Evolutionary conservation across 163 green algal species (phyloP), one percentile per base, ranked within the genome.

Genomic region (Scenedesmus sp.): DNA sequence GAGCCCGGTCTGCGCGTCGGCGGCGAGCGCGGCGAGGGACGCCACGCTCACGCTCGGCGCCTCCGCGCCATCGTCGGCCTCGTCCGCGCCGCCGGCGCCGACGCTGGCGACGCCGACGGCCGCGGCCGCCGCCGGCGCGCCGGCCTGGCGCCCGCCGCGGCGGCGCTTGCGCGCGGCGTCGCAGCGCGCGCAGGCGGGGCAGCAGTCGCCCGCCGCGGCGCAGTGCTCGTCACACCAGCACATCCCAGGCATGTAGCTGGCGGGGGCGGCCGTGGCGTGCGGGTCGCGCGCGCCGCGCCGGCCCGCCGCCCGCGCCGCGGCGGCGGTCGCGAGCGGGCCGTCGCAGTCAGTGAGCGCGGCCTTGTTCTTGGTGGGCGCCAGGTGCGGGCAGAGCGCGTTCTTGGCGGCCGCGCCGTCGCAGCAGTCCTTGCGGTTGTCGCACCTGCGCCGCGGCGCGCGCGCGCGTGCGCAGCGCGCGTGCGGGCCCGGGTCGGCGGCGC

Each of bases 211-310:
- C 1, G 69, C 69, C 51, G 53, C 69, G 22, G 34, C 14, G 28
- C 69, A 77, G 54, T 50, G 29, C 36, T 57, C 11, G 56, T 77
- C 69, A 60, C 69, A 77, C 69, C 69, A 77, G 28, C 69, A 77
- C 53, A 77, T 67, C 4, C 69, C 69, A 28, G 69, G 67, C 28
- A 63, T 24, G 39, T 75, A 75, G 26, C 47, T 75, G 66, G 22
- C 51, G 29, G 17, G 28, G 29, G 5, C 47, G 26, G 15, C 45
- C 31, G 24, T 60, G n/a, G n/a, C n/a, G n/a, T n/a, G n/a, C n/a
- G n/a, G n/a, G n/a, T n/a, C n/a, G n/a, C n/a, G n/a, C n/a, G n/a
- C n/a, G n/a, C n/a, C n/a, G n/a, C n/a, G n/a, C 29, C 45, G 33
- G 51, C 48, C 28, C 4, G 29, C 56, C 2, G 56, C 11, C 2